Evolutionary conservation across 1,284 basidiomycete species (phyloP), one percentile per base, ranked within the genome.

Genomic region (Marasmius tenuissimus): DNA sequence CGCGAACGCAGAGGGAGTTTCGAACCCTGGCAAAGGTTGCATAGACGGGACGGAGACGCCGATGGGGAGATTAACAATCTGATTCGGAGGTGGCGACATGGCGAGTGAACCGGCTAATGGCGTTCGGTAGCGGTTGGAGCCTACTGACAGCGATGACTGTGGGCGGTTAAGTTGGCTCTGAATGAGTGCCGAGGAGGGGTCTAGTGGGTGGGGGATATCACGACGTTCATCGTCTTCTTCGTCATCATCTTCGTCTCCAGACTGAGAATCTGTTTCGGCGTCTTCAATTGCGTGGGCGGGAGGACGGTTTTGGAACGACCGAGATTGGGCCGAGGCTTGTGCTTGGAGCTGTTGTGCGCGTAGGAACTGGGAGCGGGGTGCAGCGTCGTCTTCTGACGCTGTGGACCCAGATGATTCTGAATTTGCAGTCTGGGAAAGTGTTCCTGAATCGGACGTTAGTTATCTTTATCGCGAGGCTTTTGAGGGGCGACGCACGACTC

Each of bases 51-150:
- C 63, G 33, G 67, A 61, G n/a, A 71, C 73, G 48, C 68, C 57
- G 27, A 48, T 16, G 11, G 18, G 12, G 33, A 40, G 20, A 35
- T 45, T 22, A 11, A 39, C 10, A 7, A 51, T 10, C 18, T 55
- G 59, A 6, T 18, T 18, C 18, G 82, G 84, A 1, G 87, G 81
- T 9, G 86, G 81, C 34, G 85, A 82, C 68, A 85, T 76, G 38
- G 83, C 76, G 33, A 85, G 73, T 4, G 88, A 87, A 45, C 83
- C 82, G 4, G 84, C 81, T 69, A 87, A 78, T 4, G 91, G 92
- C n/a, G 91, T 93, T 58, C 86, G 89, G 69, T 92, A 92, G 55
- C 86, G 82, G 54, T 86, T 81, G 7, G 88, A 87, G 5, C n/a
- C 20, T 16, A 20, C 45, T 14, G 92, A 92, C 52, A 86, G 71